phyloP scores from a whole-genome alignment of 2,329 filamentous ascomycete species.

The Ceratocystis huliohia region DNA sequence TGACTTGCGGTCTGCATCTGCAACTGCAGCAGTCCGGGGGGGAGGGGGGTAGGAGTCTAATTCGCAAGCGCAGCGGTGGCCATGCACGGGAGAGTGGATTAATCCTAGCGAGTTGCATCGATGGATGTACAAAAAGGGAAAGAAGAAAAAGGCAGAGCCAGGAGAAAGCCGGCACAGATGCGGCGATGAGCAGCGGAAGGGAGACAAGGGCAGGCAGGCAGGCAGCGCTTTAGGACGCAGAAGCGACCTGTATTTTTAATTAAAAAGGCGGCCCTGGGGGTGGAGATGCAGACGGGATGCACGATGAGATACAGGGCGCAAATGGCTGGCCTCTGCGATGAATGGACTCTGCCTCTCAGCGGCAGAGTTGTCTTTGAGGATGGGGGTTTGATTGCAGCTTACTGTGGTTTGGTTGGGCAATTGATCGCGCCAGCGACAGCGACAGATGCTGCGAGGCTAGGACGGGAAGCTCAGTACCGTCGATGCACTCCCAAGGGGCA shows the following conservation, averaged over 20 bases:
- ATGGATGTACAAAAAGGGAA: background rate
- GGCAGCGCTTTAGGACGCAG: background rate
- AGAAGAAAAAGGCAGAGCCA: background rate
- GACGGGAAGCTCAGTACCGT: too few species aligned
- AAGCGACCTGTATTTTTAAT: slow-evolving; percentile 8
- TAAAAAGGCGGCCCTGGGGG: background rate
- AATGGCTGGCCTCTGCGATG: background rate
- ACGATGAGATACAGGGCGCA: background rate
- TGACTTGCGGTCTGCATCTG: too few species aligned
- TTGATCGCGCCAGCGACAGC: background rate
- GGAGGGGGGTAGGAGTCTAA: too few species aligned
- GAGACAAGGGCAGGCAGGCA: background rate
- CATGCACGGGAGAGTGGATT: background rate
- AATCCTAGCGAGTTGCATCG: background rate
- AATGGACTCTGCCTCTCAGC: background rate
- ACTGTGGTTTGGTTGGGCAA: background rate
- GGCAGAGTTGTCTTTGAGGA: background rate
- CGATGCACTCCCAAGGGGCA: too few species aligned
- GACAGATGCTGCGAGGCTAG: too few species aligned
- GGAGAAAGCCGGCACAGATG: background rate
- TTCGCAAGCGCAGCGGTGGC: background rate
- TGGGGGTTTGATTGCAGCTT: background rate
- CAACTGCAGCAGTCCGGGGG: too few species aligned
- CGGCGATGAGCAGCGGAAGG: background rate
- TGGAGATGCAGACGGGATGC: background rate